Base-by-base conservation (phyloP, 441 rosid genomes). In the Pelargonium cotyledonis region DNA sequence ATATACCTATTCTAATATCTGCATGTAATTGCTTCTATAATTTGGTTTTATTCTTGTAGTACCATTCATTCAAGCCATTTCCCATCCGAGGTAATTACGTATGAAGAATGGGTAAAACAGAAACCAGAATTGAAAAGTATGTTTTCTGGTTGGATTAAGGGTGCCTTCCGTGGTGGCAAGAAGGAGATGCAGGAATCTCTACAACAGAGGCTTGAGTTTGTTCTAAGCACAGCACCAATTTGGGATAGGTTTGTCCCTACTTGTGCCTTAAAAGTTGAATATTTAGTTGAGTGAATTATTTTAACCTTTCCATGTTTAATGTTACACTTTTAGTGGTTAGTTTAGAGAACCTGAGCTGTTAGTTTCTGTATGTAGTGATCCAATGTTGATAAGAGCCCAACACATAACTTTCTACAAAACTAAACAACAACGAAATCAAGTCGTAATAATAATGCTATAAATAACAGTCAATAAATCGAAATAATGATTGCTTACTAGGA, bases 111-210 rank as follows among this genome's bases (percentile, higher is more conserved):
- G 97, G 76, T 68, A 51, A 83, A 79, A 49, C 65, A 88, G 77
- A 94, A 94, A 79, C 89, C 94, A 57, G 94, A 84, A 72, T 62
- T 81, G 8, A 87, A 72, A 81, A 74, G 75, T 61, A 64, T 68
- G 65, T 74, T 91, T 51, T 78, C 96, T 66, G 92, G 89, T 72
- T 91, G 96, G 99, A 82, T 94, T 66, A 89, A 84, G 81, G 93
- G 94, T 55, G 88, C 89, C 68, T 85, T 94, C 69, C 79, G 74
- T 65, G 74, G 83, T 78, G 97, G 84, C 35, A 91, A 87, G 82
- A 89, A 89, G 76, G 99, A 94, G 79, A 84, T 80, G 90, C 93
- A 86, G 69, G 97, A 94, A 76, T 86, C 95, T 12, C 78, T 87
- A 1, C 75, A 80, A 38, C 86, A 91, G 79, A 85, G 89, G 79